A percentile compares a stretch with the other conserved stretches of the same genome.
Conservation (phyloP, 108 stramenopile species). For the Cyclotella choctawhatcheeana region DNA sequence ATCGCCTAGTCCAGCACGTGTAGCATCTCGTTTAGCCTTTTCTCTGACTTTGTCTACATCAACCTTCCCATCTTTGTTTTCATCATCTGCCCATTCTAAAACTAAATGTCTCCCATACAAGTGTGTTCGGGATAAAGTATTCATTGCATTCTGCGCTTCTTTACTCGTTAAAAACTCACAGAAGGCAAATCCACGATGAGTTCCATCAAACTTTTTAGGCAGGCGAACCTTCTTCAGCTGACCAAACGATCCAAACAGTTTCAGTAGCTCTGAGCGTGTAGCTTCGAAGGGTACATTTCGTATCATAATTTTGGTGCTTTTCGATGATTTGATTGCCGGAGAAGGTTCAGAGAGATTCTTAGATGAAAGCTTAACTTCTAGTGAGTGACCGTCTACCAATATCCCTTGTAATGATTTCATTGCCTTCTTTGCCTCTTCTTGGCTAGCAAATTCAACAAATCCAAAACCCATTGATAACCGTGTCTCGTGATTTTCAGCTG, state of each 20-base stretch:
- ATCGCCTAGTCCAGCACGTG: slow-evolving; percentile 38
- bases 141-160: slow-evolving; percentile 92
- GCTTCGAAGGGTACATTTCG: slow-evolving; percentile 98
- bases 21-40: slow-evolving; percentile 78
- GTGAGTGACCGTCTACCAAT: slow-evolving; percentile 90
- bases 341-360: slow-evolving; percentile 48
- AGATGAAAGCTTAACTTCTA: slow-evolving; percentile 87
- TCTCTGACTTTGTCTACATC: slow-evolving; percentile 61
- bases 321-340: slow-evolving; percentile 35
- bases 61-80: slow-evolving; percentile 68
- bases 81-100: slow-evolving; percentile 88
- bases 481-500: slow-evolving; percentile 27
- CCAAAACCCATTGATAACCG: slow-evolving; percentile 95
- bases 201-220: slow-evolving; percentile 97
- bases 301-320: slow-evolving; percentile 91
- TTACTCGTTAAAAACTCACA: slow-evolving; percentile 93
- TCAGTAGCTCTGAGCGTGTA: slow-evolving; percentile 85
- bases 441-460: slow-evolving; percentile 94
- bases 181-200: slow-evolving; percentile 98
- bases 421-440: slow-evolving; percentile 72
- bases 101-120: slow-evolving; percentile 99
- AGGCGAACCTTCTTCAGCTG: slow-evolving; percentile 93
- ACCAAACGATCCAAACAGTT: slow-evolving; percentile 94
- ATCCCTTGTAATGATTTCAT: slow-evolving; percentile 82
- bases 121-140: slow-evolving; percentile 88